Evolutionary conservation across 2,329 filamentous ascomycete species (phyloP).

Genomic region (Fusarium fujikuroi): DNA sequence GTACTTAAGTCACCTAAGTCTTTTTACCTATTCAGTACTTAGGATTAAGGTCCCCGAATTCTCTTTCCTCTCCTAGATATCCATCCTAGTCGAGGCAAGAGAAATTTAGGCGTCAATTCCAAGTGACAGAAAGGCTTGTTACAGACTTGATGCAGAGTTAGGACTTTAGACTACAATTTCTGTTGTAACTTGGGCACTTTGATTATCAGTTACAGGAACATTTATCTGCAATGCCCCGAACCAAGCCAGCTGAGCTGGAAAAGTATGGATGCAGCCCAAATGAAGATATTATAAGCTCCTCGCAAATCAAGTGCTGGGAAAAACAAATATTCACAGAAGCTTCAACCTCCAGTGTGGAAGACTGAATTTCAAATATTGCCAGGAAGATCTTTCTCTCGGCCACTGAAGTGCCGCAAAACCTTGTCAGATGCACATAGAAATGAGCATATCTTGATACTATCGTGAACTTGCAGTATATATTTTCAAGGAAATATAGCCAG

Average conservation of each 20-base stretch:
- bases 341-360: neutral
- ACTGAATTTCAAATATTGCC: neutral
- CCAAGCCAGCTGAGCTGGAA: neutral
- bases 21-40: neutral
- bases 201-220: neutral
- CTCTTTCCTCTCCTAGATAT: neutral
- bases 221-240: neutral
- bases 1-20: no score
- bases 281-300: no score
- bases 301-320: neutral
- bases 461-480: neutral
- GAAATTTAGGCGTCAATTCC: neutral
- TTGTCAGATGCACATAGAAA: neutral
- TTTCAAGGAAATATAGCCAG: neutral
- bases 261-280: neutral
- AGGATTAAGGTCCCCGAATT: neutral
- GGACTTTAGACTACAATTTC: neutral
- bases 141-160: neutral
- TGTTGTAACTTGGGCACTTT: neutral
- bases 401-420: neutral
- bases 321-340: neutral
- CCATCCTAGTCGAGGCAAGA: neutral
- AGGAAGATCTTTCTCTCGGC: neutral
- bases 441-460: neutral
- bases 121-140: neutral